These are phyloP conservation scores for Puccinia triticina DNA, from an alignment of 1,284 basidiomycete species.

Conservation along the genomic window DNA sequence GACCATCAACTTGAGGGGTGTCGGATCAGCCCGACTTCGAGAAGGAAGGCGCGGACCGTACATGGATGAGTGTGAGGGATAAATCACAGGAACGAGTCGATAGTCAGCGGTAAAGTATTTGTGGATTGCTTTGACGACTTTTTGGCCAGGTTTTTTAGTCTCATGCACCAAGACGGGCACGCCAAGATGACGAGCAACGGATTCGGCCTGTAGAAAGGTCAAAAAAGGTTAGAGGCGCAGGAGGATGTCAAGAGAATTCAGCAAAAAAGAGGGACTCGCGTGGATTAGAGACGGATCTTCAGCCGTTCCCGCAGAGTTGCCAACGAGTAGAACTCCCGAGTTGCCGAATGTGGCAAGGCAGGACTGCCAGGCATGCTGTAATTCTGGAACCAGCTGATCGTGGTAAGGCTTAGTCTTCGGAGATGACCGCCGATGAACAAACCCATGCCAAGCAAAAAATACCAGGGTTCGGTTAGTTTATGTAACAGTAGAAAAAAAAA, in stretches of 20 bases:
- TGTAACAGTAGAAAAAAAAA: no score
- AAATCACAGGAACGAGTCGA: slow-evolving; percentile 4
- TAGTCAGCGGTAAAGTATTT: slow-evolving; percentile 14
- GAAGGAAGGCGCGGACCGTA: neutral
- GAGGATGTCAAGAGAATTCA: neutral
- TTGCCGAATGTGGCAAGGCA: slow-evolving; percentile 37
- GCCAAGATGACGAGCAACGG: slow-evolving; percentile 28
- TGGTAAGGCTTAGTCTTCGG: slow-evolving; percentile 28
- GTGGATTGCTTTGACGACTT: slow-evolving; percentile 22
- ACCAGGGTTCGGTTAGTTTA: neutral
- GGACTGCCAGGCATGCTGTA: slow-evolving; percentile 26
- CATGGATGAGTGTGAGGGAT: neutral
- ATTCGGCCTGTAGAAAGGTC: slow-evolving; percentile 41
- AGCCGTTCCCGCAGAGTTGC: slow-evolving; percentile 37
- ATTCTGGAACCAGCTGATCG: slow-evolving; percentile 29
- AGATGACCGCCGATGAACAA: no score
- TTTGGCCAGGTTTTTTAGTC: slow-evolving; percentile 19
- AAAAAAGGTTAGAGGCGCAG: neutral
- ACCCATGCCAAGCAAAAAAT: neutral
- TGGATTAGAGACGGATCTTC: slow-evolving; percentile 31
- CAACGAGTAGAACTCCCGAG: slow-evolving; percentile 14
- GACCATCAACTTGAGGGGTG: slow-evolving; percentile 28
- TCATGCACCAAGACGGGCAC: slow-evolving; percentile 33
- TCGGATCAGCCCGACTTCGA: neutral
- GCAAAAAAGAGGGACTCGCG: neutral